Percentiles rank a stretch among this genome's conserved stretches.
Conservation (phyloP, 73 alveolate genomes). For the Paramecium octaurelia region DNA sequence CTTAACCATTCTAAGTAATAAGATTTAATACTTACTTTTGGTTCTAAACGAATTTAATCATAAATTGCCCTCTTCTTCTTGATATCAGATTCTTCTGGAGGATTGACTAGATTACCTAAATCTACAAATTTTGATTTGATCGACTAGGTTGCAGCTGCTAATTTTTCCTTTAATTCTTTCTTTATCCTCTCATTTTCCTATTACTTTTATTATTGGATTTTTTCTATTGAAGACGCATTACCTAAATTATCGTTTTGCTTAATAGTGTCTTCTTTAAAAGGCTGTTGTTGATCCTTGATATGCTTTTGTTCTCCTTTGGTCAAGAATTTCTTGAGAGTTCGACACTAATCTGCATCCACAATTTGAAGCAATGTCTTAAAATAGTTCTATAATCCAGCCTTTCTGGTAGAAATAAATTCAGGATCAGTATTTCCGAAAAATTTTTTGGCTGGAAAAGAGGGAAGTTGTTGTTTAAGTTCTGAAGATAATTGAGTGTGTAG, state of each 20-base stretch:
- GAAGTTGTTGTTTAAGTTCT: neutral
- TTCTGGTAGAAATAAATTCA: conserved; percentile 19
- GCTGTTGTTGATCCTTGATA: neutral
- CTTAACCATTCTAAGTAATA: neutral
- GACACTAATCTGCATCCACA: neutral
- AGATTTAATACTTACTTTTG: neutral
- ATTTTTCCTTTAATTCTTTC: neutral
- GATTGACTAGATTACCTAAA: neutral
- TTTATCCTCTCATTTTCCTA: neutral
- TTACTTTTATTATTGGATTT: neutral
- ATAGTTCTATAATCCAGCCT: conserved; percentile 34
- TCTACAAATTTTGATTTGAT: neutral
- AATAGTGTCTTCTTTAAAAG: neutral
- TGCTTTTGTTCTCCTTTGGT: conserved; percentile 32
- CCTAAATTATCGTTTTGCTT: neutral
- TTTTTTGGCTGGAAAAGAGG: conserved; percentile 8
- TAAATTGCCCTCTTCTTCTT: neutral
- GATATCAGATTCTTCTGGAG: conserved; percentile 16
- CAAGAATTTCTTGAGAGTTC: neutral
- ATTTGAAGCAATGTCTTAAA: neutral
- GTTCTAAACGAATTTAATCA: conserved; percentile 11
- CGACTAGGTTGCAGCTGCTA: neutral
- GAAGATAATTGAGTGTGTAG: neutral
- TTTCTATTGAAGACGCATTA: neutral
- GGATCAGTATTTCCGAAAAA: conserved; percentile 37